phyloP scores from a whole-genome alignment of 108 stramenopile species.

The Skeletonema grethae region DNA sequence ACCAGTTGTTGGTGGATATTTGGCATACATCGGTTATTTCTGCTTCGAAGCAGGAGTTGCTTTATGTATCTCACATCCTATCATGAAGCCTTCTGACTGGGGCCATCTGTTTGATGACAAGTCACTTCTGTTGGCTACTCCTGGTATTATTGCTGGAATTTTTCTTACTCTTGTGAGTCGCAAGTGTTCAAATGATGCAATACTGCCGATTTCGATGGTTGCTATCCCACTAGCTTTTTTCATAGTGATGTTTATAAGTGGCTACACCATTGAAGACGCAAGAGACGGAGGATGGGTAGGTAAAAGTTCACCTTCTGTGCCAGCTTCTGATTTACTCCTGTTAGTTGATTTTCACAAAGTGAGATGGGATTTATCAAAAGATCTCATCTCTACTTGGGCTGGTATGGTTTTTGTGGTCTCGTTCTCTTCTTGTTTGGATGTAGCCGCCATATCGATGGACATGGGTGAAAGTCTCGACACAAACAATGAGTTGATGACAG shows the following conservation, averaged over 20 bases:
- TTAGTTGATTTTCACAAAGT: constrained; percentile 73
- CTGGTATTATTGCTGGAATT: constrained; percentile 83
- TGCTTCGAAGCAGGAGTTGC: constrained; percentile 90
- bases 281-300: constrained; percentile 87
- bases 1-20: constrained; percentile 86
- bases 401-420: constrained; percentile 98
- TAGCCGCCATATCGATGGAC: constrained; percentile 90
- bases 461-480: constrained; percentile 93
- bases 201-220: constrained; percentile 85
- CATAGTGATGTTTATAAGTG: constrained; percentile 49
- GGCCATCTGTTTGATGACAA: constrained; percentile 50
- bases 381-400: constrained; percentile 81
- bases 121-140: constrained; percentile 67
- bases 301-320: constrained; percentile 67
- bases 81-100: constrained; percentile 82
- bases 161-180: constrained; percentile 67
- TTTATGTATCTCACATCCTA: constrained; percentile 75
- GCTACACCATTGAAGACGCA: constrained; percentile 61
- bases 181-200: constrained; percentile 57
- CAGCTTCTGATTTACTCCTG: constrained; percentile 64
- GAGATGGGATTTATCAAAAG: constrained; percentile 69
- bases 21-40: constrained; percentile 97
- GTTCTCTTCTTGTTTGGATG: constrained; percentile 94
- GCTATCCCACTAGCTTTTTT: constrained; percentile 87
- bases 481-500: constrained; percentile 90